Evolutionary conservation across 2,329 filamentous ascomycete species (phyloP).

Genomic region (Penicillium sp.): DNA sequence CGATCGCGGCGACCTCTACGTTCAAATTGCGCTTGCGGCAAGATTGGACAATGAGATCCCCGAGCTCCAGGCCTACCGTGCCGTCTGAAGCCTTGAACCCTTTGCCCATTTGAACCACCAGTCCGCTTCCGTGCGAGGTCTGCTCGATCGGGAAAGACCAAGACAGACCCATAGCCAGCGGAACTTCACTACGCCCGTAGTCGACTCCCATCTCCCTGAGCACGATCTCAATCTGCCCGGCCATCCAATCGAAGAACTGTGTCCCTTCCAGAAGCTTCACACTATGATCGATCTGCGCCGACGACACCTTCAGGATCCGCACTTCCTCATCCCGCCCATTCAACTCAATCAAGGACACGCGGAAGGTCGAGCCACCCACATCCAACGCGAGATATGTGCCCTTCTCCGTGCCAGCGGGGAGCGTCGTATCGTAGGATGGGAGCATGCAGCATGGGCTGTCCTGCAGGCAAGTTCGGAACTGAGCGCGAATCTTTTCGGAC

Average conservation of each 20-base stretch:
- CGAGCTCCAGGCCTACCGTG: slow-evolving; percentile 60
- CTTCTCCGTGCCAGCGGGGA: slow-evolving; percentile 60
- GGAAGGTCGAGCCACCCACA: slow-evolving; percentile 67
- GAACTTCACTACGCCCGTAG: slow-evolving; percentile 38
- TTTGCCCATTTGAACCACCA: slow-evolving; percentile 65
- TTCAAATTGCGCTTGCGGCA: slow-evolving; percentile 57
- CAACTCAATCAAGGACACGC: slow-evolving; percentile 62
- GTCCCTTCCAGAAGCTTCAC: slow-evolving; percentile 58
- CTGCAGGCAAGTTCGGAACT: slow-evolving; percentile 58
- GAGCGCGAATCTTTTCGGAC: slow-evolving; percentile 48
- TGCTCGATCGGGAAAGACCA: slow-evolving; percentile 70
- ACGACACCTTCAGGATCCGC: slow-evolving; percentile 57
- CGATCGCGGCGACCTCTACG: slow-evolving; percentile 62
- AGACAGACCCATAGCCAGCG: slow-evolving; percentile 61
- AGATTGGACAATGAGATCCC: slow-evolving; percentile 59
- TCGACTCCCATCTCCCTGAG: slow-evolving; percentile 46
- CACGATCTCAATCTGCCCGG: slow-evolving; percentile 58
- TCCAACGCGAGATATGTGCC: slow-evolving; percentile 65
- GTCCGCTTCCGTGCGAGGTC: slow-evolving; percentile 60
- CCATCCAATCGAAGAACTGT: slow-evolving; percentile 69
- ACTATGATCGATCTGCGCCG: slow-evolving; percentile 57
- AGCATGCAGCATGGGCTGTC: slow-evolving; percentile 64
- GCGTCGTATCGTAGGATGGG: slow-evolving; percentile 63
- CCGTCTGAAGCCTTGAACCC: slow-evolving; percentile 63
- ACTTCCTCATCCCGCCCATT: slow-evolving; percentile 52